Conservation (phyloP, 2,329 filamentous ascomycete species). For the Triangularia setosa region DNA sequence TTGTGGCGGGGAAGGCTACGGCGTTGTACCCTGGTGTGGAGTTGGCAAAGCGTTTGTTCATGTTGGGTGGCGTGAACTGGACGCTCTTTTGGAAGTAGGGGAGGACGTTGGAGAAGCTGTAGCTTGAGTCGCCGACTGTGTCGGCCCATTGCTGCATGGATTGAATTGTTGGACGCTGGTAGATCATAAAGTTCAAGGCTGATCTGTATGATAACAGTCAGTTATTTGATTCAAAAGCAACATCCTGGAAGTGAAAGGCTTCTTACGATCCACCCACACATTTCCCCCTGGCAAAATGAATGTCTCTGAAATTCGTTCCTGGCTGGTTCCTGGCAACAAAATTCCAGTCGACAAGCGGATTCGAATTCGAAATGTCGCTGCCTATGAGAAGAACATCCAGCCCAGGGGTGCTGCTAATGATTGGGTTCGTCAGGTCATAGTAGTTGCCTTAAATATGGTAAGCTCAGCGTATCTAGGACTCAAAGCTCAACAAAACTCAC, state of each 20-base stretch:
- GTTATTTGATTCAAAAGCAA: background rate
- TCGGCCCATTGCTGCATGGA: conserved; percentile 32
- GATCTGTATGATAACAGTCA: conserved; percentile 10
- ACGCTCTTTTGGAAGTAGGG: conserved; percentile 33
- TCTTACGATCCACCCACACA: conserved; percentile 21
- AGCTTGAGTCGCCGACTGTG: conserved; percentile 29
- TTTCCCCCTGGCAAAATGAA: conserved; percentile 37
- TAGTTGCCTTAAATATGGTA: conserved; percentile 17
- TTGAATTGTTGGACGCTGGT: conserved; percentile 26
- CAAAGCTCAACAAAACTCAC: conserved; percentile 9
- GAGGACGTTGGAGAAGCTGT: conserved; percentile 25
- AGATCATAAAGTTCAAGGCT: conserved; percentile 29
- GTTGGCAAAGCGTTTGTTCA: conserved; percentile 20
- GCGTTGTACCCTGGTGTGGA: conserved; percentile 28
- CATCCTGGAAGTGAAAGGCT: conserved; percentile 22
- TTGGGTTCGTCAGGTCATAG: conserved; percentile 28
- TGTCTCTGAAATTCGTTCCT: conserved; percentile 25
- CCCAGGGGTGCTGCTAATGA: conserved; percentile 22
- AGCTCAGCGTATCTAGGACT: too few relatives aligned
- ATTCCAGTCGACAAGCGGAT: conserved; percentile 30
- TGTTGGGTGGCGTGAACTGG: conserved; percentile 31
- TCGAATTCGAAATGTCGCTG: conserved; percentile 16
- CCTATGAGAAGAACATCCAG: conserved; percentile 20
- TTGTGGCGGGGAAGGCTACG: conserved; percentile 24
- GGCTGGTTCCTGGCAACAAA: conserved; percentile 26